Evolutionary conservation across 805 yeast species (phyloP).

Genomic region (Candida sakaeoensis): DNA sequence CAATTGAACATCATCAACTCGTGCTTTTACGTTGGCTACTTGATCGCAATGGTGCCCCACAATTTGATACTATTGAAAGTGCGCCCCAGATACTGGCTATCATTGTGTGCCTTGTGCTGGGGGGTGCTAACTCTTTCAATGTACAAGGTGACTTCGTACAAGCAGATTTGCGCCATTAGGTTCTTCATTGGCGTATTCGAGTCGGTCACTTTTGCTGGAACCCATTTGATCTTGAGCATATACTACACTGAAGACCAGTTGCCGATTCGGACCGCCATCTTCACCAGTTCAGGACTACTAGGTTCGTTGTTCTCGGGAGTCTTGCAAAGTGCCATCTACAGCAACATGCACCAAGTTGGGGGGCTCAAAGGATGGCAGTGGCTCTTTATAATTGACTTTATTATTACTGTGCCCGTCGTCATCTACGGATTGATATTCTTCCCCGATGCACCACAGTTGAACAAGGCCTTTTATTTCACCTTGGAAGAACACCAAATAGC

Average conservation of each 20-base stretch:
- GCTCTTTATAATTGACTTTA: constrained; percentile 65
- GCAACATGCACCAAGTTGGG: constrained; percentile 42
- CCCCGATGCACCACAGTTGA: constrained; percentile 55
- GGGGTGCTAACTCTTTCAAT: constrained; percentile 58
- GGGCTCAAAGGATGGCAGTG: constrained; percentile 70
- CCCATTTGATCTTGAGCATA: constrained; percentile 43
- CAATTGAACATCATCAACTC: constrained; percentile 59
- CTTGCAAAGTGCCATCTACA: constrained; percentile 52
- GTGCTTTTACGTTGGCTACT: constrained; percentile 56
- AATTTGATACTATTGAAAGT: constrained; percentile 49
- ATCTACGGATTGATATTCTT: constrained; percentile 54
- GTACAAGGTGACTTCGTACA: constrained; percentile 46
- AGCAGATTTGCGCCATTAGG: constrained; percentile 55
- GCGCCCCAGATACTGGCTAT: constrained; percentile 57
- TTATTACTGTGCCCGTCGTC: constrained; percentile 56
- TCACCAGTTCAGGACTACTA: constrained; percentile 57
- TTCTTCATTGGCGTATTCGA: constrained; percentile 70
- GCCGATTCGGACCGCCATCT: constrained; percentile 56
- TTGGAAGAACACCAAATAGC: constrained; percentile 25
- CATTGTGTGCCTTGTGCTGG: constrained; percentile 57
- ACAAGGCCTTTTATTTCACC: constrained; percentile 22
- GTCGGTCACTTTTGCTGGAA: constrained; percentile 44
- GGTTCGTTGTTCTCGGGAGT: constrained; percentile 62
- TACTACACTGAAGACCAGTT: constrained; percentile 24
- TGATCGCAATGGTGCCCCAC: constrained; percentile 53